Base-by-base conservation (phyloP, 1,139 yeast genomes). In the Nakaseomyces bracarensis region DNA sequence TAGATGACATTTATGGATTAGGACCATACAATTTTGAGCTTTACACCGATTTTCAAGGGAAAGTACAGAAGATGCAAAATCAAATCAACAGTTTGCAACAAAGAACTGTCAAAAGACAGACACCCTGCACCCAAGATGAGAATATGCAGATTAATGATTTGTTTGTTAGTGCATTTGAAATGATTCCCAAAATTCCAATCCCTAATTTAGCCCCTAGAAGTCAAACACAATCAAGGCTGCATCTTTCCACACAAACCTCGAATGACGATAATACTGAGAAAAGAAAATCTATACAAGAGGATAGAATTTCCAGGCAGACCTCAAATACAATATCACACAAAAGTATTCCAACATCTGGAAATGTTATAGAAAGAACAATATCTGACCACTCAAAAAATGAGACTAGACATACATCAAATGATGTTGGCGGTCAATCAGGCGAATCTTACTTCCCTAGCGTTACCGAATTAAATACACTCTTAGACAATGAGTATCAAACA, bases 21-120 rank as follows among this genome's bases (percentile, higher is more conserved):
- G 72, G 72, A 1, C 60, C 67, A 10, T 66, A 66, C 45, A 58
- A 67, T 41, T 67, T 61, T 43, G 64, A 62, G 7, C 58, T 57
- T 10, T 67, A 64, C 43, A 53, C 63, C 2, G 47, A 51, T 30
- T 65, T 64, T 40, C 69, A 65, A 44, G 58, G 57, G 15, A 62
- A 61, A 20, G 41, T 65, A 26, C 64, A 63, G 35, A 58, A 52
- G 19, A 43, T 58, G 14, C 63, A 60, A 38, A 50, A 54, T 31
- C 60, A 58, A 35, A 51, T 61, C 6, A 26, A 8, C 4, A 11
- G n/a, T 7, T 10, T 36, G 20, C 29, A 36, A 21, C 25, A 33
- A 7, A 33, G n/a, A 13, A 13, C 26, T 4, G 26, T 33, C n/a
- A 20, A 20, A 21, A n/a, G 18, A 20, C 8, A 13, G 3, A 7